These are phyloP conservation scores for Phytophthora podocarpi DNA, from an alignment of 352 stramenopile species.

Conservation along the genomic window DNA sequence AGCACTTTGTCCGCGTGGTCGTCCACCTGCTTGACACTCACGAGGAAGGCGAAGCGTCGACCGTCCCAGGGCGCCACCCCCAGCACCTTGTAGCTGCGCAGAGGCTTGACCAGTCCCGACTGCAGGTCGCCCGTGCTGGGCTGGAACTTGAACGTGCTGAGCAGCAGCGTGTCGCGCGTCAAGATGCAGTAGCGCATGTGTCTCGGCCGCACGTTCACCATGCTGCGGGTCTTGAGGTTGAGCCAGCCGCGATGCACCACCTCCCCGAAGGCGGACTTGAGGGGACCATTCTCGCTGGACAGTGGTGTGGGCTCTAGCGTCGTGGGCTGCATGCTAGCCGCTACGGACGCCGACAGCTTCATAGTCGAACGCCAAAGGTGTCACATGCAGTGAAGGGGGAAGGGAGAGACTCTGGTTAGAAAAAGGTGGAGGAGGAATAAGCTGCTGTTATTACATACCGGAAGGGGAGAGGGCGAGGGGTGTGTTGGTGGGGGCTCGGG, in stretches of 20 bases:
- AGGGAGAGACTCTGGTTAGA: neutral
- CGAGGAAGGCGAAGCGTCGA: conserved; percentile 74
- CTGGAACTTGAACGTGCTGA: conserved; percentile 90
- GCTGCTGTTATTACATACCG: conserved; percentile 3
- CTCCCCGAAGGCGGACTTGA: conserved; percentile 67
- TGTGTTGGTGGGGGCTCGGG: conserved; percentile 7
- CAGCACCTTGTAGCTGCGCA: conserved; percentile 72
- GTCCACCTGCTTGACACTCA: conserved; percentile 70
- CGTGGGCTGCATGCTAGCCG: conserved; percentile 33
- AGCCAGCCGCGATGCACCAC: conserved; percentile 83
- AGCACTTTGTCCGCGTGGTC: conserved; percentile 81
- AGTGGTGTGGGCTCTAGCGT: conserved; percentile 59
- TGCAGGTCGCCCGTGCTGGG: conserved; percentile 71
- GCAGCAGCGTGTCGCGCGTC: conserved; percentile 56
- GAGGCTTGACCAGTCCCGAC: conserved; percentile 58
- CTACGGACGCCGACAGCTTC: conserved; percentile 21
- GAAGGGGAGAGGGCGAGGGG: conserved; percentile 14
- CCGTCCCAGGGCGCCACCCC: conserved; percentile 76
- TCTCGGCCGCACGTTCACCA: conserved; percentile 83
- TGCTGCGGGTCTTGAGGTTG: conserved; percentile 87
- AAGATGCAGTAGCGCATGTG: conserved; percentile 89
- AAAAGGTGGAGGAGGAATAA: neutral
- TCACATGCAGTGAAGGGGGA: conserved; percentile 24
- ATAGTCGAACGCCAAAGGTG: neutral
- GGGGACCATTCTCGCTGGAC: conserved; percentile 54